Conservation (phyloP, 1,284 basidiomycete species). For the Apiotrichum montevideense region DNA sequence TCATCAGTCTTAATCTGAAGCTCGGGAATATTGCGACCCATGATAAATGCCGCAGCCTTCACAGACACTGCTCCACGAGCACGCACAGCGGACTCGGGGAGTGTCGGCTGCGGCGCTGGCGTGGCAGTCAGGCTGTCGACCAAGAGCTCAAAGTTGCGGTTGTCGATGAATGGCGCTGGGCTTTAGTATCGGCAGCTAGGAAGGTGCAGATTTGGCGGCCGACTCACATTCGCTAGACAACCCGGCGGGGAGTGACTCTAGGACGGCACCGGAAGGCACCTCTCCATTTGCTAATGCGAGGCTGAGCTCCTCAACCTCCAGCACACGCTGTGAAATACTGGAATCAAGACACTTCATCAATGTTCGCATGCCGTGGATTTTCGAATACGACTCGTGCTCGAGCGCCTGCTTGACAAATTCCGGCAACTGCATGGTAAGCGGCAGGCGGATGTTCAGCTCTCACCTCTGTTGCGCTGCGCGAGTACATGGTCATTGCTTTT, state of each 20-base stretch:
- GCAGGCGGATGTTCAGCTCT: slow-evolving; percentile 1
- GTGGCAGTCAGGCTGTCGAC: not conserved
- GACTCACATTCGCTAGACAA: slow-evolving; percentile 1
- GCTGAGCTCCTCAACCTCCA: slow-evolving; percentile 24
- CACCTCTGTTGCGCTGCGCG: slow-evolving; percentile 24
- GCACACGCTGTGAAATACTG: slow-evolving; percentile 18
- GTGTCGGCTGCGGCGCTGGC: not conserved
- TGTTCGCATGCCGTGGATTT: slow-evolving; percentile 26
- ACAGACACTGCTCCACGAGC: slow-evolving; percentile 2
- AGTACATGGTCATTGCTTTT: slow-evolving; percentile 29
- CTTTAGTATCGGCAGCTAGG: not conserved
- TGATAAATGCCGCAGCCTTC: slow-evolving; percentile 3
- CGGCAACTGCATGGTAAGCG: slow-evolving; percentile 21
- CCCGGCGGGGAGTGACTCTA: not conserved
- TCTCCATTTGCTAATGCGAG: slow-evolving; percentile 9
- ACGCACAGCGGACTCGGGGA: slow-evolving; percentile 1
- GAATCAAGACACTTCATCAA: slow-evolving; percentile 17
- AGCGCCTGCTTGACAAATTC: slow-evolving; percentile 37
- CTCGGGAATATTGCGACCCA: not conserved
- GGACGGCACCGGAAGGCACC: not conserved
- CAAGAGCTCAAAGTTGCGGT: slow-evolving; percentile 14
- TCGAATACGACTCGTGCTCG: slow-evolving; percentile 32
- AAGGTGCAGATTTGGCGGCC: too few species aligned
- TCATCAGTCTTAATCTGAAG: not conserved
- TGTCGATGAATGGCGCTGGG: slow-evolving; percentile 10